phyloP scores from a whole-genome alignment of 148 eudicot species.

The Salicornia ramosissima region DNA sequence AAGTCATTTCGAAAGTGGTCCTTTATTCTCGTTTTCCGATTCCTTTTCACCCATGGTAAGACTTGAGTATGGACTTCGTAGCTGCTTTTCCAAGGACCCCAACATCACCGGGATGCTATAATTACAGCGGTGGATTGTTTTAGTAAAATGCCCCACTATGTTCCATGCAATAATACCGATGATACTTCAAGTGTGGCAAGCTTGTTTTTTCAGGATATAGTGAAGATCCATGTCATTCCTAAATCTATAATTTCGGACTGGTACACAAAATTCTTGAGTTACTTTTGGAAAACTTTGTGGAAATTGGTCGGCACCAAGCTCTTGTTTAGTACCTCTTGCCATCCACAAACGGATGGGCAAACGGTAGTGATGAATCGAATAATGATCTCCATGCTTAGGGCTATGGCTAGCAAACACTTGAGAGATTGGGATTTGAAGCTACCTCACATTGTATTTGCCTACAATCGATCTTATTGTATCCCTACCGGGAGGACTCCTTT shows the following conservation, averaged over 20 bases:
- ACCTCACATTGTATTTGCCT: neutral
- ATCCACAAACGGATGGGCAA: conserved; percentile 7
- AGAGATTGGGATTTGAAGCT: neutral
- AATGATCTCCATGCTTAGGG: neutral
- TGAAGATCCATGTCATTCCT: too few species aligned
- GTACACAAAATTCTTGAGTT: neutral
- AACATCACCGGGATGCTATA: neutral
- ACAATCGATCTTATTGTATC: too few species aligned
- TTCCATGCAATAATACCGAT: neutral
- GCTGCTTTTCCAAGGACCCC: neutral
- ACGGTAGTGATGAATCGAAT: neutral
- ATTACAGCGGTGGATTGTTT: neutral
- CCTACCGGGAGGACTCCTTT: too few species aligned
- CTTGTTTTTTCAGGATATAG: neutral
- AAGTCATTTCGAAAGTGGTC: too few species aligned
- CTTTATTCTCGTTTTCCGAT: too few species aligned
- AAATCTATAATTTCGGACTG: neutral
- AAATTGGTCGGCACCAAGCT: neutral
- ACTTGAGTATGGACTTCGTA: too few species aligned
- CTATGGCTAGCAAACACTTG: neutral
- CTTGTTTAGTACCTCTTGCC: neutral
- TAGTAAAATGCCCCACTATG: neutral
- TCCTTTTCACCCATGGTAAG: too few species aligned
- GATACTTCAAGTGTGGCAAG: neutral
- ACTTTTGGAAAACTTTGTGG: conserved; percentile 8